A percentile compares a stretch with the other conserved stretches of the same genome.
phyloP scores from a whole-genome alignment of 495 filamentous ascomycete species.

The Trypethelium eluteriae region DNA sequence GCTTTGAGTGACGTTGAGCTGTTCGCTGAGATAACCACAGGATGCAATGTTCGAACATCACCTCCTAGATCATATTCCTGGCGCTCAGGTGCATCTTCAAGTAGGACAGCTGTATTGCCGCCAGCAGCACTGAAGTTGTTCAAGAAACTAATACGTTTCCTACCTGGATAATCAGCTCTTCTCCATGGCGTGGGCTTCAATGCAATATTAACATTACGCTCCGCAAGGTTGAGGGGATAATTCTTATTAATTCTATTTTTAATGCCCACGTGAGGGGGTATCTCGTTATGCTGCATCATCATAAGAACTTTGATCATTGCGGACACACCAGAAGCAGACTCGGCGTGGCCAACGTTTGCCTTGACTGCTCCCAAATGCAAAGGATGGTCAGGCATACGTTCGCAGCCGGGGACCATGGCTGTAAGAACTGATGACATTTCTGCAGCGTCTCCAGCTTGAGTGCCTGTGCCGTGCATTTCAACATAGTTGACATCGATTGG shows the following conservation, averaged over 20 bases:
- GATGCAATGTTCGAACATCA: slow-evolving; percentile 47
- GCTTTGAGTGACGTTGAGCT: slow-evolving; percentile 25
- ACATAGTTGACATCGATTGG: slow-evolving; percentile 31
- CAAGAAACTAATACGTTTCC: slow-evolving; percentile 50
- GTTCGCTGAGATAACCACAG: slow-evolving; percentile 54
- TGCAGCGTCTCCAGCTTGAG: slow-evolving; percentile 35
- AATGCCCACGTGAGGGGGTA: slow-evolving; percentile 35
- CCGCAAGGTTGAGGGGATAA: slow-evolving; percentile 27
- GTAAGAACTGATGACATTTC: slow-evolving; percentile 35
- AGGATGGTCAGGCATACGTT: slow-evolving; percentile 13
- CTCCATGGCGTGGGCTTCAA: slow-evolving; percentile 26
- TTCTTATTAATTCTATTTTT: slow-evolving; percentile 39
- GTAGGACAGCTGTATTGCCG: slow-evolving; percentile 47
- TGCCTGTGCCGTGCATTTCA: slow-evolving; percentile 40
- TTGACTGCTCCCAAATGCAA: slow-evolving; percentile 32
- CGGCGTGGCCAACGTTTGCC: slow-evolving; percentile 34
- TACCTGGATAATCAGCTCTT: slow-evolving; percentile 5
- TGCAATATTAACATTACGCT: slow-evolving; percentile 37
- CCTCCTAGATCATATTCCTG: slow-evolving; percentile 27
- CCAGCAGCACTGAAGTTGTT: slow-evolving; percentile 62
- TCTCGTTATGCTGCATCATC: slow-evolving; percentile 35
- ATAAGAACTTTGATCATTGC: slow-evolving; percentile 36
- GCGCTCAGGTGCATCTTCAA: slow-evolving; percentile 48
- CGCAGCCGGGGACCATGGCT: slow-evolving; percentile 23
- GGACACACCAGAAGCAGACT: slow-evolving; percentile 32